A percentile compares a stretch with the other conserved stretches of the same genome.
These are phyloP conservation scores for Medicago arabica DNA, from an alignment of 306 rosid species.

Conservation along the genomic window DNA sequence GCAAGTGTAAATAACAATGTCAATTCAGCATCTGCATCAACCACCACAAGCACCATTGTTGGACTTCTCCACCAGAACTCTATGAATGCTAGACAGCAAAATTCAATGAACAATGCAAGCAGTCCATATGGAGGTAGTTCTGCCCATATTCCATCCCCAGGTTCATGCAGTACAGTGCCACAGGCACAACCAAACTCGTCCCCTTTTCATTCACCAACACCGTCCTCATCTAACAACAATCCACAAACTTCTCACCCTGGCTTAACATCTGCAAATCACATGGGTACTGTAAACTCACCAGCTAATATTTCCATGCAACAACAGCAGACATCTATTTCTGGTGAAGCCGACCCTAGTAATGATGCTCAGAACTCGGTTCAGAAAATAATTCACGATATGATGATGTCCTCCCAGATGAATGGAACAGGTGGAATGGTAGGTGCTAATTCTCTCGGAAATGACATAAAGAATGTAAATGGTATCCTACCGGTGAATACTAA, in stretches of 20 bases:
- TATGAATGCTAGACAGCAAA: conserved; percentile 85
- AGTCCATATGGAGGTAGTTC: conserved; percentile 89
- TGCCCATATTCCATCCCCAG: conserved; percentile 89
- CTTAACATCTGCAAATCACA: conserved; percentile 71
- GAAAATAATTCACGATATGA: conserved; percentile 78
- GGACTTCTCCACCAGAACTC: conserved; percentile 98
- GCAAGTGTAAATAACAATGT: conserved; percentile 66
- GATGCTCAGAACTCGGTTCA: conserved; percentile 93
- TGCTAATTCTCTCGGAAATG: conserved; percentile 69
- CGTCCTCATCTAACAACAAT: conserved; percentile 78
- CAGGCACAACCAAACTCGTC: conserved; percentile 75
- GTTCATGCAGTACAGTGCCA: conserved; percentile 72
- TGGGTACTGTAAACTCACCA: conserved; percentile 73
- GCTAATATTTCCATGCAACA: conserved; percentile 86
- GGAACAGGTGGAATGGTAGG: conserved; percentile 63
- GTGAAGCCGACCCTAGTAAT: conserved; percentile 68
- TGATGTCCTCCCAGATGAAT: conserved; percentile 71
- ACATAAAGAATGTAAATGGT: conserved; percentile 75
- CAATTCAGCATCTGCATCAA: conserved; percentile 74
- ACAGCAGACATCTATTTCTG: conserved; percentile 71
- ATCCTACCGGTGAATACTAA: conserved; percentile 58
- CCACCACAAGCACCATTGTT: conserved; percentile 89
- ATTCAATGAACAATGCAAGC: conserved; percentile 72
- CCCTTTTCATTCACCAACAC: conserved; percentile 84
- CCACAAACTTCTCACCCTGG: conserved; percentile 70